Base-by-base conservation (phyloP, 1,284 basidiomycete species). In the Ceratobasidium sp. region DNA sequence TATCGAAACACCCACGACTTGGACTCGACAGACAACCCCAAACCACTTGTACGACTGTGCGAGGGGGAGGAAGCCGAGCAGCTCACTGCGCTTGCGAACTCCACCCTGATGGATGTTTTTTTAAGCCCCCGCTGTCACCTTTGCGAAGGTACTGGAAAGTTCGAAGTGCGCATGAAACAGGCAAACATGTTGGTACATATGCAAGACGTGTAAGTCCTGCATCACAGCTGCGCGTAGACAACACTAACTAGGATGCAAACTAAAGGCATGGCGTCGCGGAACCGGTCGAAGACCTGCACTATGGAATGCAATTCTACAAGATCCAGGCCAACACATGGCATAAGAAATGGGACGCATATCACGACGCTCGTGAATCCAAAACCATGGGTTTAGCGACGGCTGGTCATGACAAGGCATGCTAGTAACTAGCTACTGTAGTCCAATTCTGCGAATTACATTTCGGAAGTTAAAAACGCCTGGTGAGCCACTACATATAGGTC, bases 171-270 rank as follows among this genome's bases (percentile, higher is more conserved):
- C 14, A 3, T 55, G 20, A 30, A 5, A 4, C n/a, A 55, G n/a
- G 59, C 27, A 18, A 20, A 46, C 20, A 38, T 64, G 38, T 5
- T 44, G 33, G 62, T 12, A 5, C 62, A 64, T 23, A 41, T 64
- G 18, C 62, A 64, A 14, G 62, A 64, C 10, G 62, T 64, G 62
- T 64, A 23, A 64, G 62, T 60, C 16, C 14, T 44, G 23, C 14
- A 35, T 62, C 35, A 41, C 18, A 18, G 16, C 38, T n/a, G 14
- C 12, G 30, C 16, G 8, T 35, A 30, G 7, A 33, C 18, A 12
- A 12, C 12, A n/a, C 57, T 59, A n/a, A 59, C 12, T 35, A 16
- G 35, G 16, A 5, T 44, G 27, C 27, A 30, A 30, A 30, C 27
- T 54, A 54, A 23, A 64, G 62, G 35, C 62, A 64, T 14, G 62